Conservation (phyloP, 2,329 filamentous ascomycete genomes). For the Clarireedia hainanense region DNA sequence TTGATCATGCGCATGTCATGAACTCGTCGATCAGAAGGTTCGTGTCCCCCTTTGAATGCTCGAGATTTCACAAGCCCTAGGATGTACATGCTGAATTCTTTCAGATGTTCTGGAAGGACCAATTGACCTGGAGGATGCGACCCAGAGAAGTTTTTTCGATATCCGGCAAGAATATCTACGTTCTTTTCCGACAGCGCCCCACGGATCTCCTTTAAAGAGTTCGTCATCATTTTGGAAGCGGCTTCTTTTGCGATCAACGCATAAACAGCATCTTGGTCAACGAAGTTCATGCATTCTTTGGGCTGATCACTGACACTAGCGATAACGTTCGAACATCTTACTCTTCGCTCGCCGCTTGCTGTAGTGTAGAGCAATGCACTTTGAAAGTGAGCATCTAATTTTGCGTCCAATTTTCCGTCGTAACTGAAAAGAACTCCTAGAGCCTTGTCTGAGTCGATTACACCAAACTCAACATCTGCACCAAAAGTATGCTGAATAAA, state of each 20-base stretch:
- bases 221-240: slow-evolving; percentile 68
- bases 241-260: slow-evolving; percentile 89
- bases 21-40: slow-evolving; percentile 82
- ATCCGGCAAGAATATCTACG: slow-evolving; percentile 83
- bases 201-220: slow-evolving; percentile 78
- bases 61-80: slow-evolving; percentile 82
- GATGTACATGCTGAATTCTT: slow-evolving; percentile 96
- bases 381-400: slow-evolving; percentile 96
- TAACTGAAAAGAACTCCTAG: slow-evolving; percentile 88
- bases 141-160: slow-evolving; percentile 82
- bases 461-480: slow-evolving; percentile 87
- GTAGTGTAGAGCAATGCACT: slow-evolving; percentile 92
- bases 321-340: slow-evolving; percentile 88
- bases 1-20: slow-evolving; percentile 89
- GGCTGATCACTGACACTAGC: slow-evolving; percentile 83
- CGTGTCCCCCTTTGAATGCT: slow-evolving; percentile 86
- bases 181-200: slow-evolving; percentile 80
- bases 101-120: slow-evolving; percentile 89
- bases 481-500: slow-evolving; percentile 94
- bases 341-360: slow-evolving; percentile 76
- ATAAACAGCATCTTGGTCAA: slow-evolving; percentile 92
- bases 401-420: slow-evolving; percentile 94
- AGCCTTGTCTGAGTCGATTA: slow-evolving; percentile 89
- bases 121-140: slow-evolving; percentile 86
- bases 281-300: slow-evolving; percentile 79